A percentile compares a stretch with the other conserved stretches of the same genome.
Conservation (phyloP, 2,329 filamentous ascomycete genomes). For the Penicillium nordicum region DNA sequence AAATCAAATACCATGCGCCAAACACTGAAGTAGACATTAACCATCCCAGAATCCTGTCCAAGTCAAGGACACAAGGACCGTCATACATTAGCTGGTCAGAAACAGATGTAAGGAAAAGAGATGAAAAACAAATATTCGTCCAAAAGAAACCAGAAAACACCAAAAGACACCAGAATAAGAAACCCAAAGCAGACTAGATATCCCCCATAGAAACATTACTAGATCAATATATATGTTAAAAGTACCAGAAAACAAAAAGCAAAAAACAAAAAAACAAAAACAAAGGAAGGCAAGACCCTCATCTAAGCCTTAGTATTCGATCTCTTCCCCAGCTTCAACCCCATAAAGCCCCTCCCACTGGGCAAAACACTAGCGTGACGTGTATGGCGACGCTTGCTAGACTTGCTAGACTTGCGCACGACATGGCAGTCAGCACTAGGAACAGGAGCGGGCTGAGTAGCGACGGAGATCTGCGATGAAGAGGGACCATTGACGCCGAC, state of each 20-base stretch:
- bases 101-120: neutral
- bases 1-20: neutral
- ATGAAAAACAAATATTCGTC: neutral
- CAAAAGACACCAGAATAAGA: neutral
- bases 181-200: neutral
- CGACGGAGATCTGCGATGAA: conserved; percentile 2
- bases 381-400: conserved; percentile 17
- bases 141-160: neutral
- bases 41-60: neutral
- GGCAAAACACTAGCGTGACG: conserved; percentile 18
- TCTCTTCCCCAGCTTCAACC: conserved; percentile 23
- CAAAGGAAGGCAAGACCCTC: neutral
- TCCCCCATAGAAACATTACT: neutral
- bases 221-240: neutral
- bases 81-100: neutral
- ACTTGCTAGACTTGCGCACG: conserved; percentile 14
- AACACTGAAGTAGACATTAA: conserved; percentile 6
- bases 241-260: neutral
- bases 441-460: neutral
- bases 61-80: neutral
- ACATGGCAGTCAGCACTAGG: conserved; percentile 3
- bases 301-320: conserved; percentile 13
- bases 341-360: conserved; percentile 20
- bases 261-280: neutral
- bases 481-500: conserved; percentile 14